These are phyloP conservation scores for Serendipita indica DNA, from an alignment of 768 basidiomycete species.

Conservation along the genomic window DNA sequence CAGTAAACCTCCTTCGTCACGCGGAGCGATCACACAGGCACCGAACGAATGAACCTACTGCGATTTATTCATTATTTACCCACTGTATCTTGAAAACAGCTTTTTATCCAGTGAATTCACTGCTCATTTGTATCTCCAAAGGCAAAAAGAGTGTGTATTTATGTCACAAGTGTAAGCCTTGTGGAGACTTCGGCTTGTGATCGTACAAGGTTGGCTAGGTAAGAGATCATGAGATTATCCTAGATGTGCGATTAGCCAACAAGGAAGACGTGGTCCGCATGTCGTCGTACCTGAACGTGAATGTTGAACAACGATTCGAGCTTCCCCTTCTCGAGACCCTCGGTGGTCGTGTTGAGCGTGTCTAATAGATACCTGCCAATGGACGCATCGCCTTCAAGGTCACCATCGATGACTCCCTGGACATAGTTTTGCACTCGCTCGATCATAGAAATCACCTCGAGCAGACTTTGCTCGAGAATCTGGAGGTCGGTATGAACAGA, in stretches of 20 bases:
- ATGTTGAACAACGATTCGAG: conserved; percentile 44
- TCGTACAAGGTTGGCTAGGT: conserved; percentile 83
- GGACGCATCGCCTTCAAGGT: conserved; percentile 62
- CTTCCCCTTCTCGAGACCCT: conserved; percentile 45
- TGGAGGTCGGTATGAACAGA: conserved; percentile 47
- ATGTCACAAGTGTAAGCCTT: conserved; percentile 57
- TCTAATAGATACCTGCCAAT: conserved; percentile 88
- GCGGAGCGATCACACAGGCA: background rate
- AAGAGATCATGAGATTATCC: conserved; percentile 91
- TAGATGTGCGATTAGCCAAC: conserved; percentile 23
- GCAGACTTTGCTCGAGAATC: conserved; percentile 58
- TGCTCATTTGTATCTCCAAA: background rate
- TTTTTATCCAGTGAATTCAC: background rate
- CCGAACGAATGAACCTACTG: background rate
- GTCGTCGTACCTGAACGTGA: conserved; percentile 46
- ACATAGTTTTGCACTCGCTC: conserved; percentile 80
- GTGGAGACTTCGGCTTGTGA: conserved; percentile 87
- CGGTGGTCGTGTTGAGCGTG: conserved; percentile 57
- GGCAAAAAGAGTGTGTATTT: conserved; percentile 6
- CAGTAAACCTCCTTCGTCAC: background rate
- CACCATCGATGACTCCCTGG: conserved; percentile 60
- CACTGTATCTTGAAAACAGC: background rate
- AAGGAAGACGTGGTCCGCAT: background rate
- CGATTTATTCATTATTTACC: background rate
- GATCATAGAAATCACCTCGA: conserved; percentile 58